Evolutionary conservation across 306 rosid species (phyloP).

Genomic region (Prunus mongolica): DNA sequence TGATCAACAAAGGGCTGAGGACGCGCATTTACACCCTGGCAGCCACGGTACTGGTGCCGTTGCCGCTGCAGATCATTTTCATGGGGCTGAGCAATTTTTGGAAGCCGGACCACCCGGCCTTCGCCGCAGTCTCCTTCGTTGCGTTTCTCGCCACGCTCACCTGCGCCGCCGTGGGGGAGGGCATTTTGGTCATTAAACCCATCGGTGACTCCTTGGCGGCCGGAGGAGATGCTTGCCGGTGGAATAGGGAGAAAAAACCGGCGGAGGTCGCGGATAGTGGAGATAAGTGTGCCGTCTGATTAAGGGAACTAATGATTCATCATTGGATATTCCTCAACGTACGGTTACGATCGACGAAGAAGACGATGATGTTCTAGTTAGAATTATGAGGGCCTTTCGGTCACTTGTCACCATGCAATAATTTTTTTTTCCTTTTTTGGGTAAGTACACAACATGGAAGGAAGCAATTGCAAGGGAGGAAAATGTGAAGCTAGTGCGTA

Average conservation of each 20-base stretch:
- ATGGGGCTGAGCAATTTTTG: slow-evolving; percentile 36
- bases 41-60: slow-evolving; percentile 28
- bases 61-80: slow-evolving; percentile 47
- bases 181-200: slow-evolving; percentile 79
- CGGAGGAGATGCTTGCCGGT: slow-evolving; percentile 23
- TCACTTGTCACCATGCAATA: neutral
- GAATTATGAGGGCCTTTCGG: neutral
- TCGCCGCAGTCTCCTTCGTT: slow-evolving; percentile 31
- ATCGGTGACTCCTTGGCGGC: slow-evolving; percentile 67
- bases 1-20: slow-evolving; percentile 66
- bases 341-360: neutral
- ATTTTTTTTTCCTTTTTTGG: neutral
- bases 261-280: neutral
- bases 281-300: neutral
- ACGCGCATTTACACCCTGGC: slow-evolving; percentile 41
- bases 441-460: neutral
- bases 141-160: slow-evolving; percentile 44
- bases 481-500: neutral
- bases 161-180: slow-evolving; percentile 60
- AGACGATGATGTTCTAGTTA: neutral
- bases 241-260: slow-evolving; percentile 3
- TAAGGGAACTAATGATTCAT: neutral
- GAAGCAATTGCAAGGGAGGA: neutral
- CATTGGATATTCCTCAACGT: neutral
- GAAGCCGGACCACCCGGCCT: slow-evolving; percentile 34